A percentile compares a stretch with the other conserved stretches of the same genome.
Conservation (phyloP, 2,329 filamentous ascomycete species). For the Aureobasidium sp. region DNA sequence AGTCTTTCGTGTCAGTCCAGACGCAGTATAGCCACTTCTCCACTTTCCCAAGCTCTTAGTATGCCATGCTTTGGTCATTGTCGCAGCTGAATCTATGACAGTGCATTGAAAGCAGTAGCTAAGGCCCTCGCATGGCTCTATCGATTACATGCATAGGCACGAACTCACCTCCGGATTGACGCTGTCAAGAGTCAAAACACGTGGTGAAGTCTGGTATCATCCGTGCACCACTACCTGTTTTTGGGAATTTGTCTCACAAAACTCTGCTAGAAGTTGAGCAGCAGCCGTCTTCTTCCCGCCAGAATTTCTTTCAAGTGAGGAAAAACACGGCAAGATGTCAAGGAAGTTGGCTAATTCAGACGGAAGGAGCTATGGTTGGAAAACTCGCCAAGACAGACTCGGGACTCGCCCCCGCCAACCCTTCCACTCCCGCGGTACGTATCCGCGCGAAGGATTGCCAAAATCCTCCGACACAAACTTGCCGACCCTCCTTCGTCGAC, state of each 20-base stretch:
- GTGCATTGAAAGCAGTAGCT: background rate
- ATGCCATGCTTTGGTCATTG: background rate
- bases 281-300: too few species aligned
- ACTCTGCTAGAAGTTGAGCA: too few species aligned
- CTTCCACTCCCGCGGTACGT: background rate
- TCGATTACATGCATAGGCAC: slow-evolving; percentile 3
- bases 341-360: background rate
- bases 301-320: too few species aligned
- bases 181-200: background rate
- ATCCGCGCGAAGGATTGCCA: background rate
- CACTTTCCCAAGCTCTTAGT: background rate
- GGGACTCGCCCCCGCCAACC: background rate
- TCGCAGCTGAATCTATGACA: background rate
- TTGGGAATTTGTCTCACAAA: too few species aligned
- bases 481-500: background rate
- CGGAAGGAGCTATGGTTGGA: background rate
- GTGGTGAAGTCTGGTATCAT: background rate
- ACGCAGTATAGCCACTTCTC: background rate
- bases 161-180: background rate
- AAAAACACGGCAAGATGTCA: background rate
- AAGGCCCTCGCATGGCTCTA: background rate
- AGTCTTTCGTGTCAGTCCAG: background rate
- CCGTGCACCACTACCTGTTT: too few species aligned
- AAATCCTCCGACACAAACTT: background rate
- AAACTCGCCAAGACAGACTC: background rate